phyloP scores from a whole-genome alignment of 2,329 filamentous ascomycete genomes.

The Neopestalotiopsis clavispora region DNA sequence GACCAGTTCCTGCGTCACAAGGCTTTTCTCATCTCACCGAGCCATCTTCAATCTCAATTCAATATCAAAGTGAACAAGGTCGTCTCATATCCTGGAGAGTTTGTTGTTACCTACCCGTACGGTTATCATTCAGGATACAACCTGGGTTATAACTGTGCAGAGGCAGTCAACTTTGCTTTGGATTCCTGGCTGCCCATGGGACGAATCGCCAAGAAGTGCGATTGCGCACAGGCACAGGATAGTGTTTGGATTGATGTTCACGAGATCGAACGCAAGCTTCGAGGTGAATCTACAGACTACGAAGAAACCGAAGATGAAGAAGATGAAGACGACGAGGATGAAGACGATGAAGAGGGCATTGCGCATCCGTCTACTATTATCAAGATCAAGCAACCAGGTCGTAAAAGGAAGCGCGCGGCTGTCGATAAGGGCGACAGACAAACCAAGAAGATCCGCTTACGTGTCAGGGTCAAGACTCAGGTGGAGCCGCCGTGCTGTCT shows the following conservation, averaged over 20 bases:
- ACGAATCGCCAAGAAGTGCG: slow-evolving; percentile 93
- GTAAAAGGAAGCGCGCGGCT: slow-evolving; percentile 70
- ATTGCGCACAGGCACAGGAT: slow-evolving; percentile 92
- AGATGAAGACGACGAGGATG: slow-evolving; percentile 68
- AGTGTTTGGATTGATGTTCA: slow-evolving; percentile 98
- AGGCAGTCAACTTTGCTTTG: slow-evolving; percentile 97
- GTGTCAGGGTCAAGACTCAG: slow-evolving; percentile 72
- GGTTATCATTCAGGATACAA: slow-evolving; percentile 99
- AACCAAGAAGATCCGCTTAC: slow-evolving; percentile 79
- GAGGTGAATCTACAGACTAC: slow-evolving; percentile 86
- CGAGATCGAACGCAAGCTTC: slow-evolving; percentile 91
- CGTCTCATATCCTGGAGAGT: slow-evolving; percentile 95
- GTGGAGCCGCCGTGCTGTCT: slow-evolving; percentile 84
- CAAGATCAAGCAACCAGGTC: slow-evolving; percentile 61
- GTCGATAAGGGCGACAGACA: slow-evolving; percentile 54
- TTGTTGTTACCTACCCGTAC: slow-evolving; percentile 97
- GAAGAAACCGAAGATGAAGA: slow-evolving; percentile 78
- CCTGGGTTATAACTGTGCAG: slow-evolving; percentile 96
- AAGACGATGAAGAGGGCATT: slow-evolving; percentile 63
- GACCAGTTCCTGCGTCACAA: slow-evolving; percentile 97
- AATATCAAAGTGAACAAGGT: slow-evolving; percentile 96
- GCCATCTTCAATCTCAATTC: slow-evolving; percentile 83
- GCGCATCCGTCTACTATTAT: slow-evolving; percentile 69
- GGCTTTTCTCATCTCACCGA: slow-evolving; percentile 93
- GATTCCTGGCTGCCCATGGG: slow-evolving; percentile 96